Base-by-base conservation (phyloP, 2,329 filamentous ascomycete species). In the Monascus ruber region DNA sequence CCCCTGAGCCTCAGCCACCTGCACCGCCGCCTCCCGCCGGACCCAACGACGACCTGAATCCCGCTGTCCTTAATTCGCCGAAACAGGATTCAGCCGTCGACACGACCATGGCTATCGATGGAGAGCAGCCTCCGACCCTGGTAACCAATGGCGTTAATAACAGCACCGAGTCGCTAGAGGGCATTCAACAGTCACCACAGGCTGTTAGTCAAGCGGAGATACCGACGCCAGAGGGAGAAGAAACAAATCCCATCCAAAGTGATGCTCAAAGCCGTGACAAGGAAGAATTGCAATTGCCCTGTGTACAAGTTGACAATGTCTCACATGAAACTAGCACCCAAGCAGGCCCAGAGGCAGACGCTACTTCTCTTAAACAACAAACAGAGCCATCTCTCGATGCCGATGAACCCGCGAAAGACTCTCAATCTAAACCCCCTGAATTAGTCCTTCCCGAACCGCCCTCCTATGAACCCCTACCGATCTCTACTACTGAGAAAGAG, bases 301-400 rank as follows among this genome's bases (percentile, higher is more conserved):
- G 55, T 48, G 54, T 49, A 29, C 6, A 29, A 46, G 43, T 42
- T 42, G 38, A 47, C 40, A 46, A 53, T 37, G 51, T 49, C 42
- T 53, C 56, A 55, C 56, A 47, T 44, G 41, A 47, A 47, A 46
- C 43, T 39, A 43, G 51, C 39, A 45, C 49, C 43, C 39, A 48
- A 44, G 49, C 47, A 37, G 43, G 45, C 46, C 43, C 50, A 42
- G 47, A 47, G 35, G 42, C 42, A 44, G 48, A 52, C 48, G 50
- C 48, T 50, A 43, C 45, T 39, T 45, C 43, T 35, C 39, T 45
- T 47, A 41, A 44, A 36, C 47, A 47, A 42, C 47, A 39, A 38
- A 37, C 38, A 35, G 42, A 49, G 32, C 39, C 46, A 34, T 33
- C 40, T 38, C 33, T 42, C 33, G 40, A 44, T 39, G 32, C 46